These are phyloP conservation scores for Penicillium alfredii DNA, from an alignment of 495 filamentous ascomycete genomes.

Conservation along the genomic window DNA sequence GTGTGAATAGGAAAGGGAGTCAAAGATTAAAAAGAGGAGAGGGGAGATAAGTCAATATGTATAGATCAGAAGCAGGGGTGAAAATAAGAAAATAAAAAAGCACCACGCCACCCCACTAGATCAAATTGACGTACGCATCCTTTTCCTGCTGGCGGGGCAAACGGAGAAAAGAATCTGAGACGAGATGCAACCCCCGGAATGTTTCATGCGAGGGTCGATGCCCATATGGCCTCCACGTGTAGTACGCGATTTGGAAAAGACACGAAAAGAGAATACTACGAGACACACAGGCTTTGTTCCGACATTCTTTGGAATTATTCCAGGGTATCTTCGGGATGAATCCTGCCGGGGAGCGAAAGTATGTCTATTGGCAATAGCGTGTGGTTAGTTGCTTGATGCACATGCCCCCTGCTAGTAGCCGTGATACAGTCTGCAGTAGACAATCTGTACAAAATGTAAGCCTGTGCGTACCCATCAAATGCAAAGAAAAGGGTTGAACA, in stretches of 20 bases:
- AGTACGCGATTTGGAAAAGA: conserved; percentile 2
- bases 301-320: no score
- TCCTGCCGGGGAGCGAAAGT: no score
- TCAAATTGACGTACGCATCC: neutral
- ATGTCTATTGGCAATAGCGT: no score
- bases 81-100: neutral
- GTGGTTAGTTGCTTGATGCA: no score
- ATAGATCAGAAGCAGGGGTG: neutral
- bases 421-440: no score
- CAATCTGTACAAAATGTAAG: no score
- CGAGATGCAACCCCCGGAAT: conserved; percentile 13
- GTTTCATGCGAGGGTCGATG: conserved; percentile 16
- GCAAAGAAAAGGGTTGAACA: no score
- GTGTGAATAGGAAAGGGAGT: neutral
- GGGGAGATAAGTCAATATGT: neutral
- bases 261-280: no score
- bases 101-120: conserved; percentile 7
- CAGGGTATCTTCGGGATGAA: no score
- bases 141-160: conserved; percentile 3
- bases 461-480: no score
- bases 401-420: no score
- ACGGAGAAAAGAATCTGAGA: conserved; percentile 1
- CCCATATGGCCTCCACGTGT: conserved; percentile 29
- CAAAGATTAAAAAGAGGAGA: neutral
- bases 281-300: no score